phyloP scores from a whole-genome alignment of 208 protist species.

The Leishmania arabica region DNA sequence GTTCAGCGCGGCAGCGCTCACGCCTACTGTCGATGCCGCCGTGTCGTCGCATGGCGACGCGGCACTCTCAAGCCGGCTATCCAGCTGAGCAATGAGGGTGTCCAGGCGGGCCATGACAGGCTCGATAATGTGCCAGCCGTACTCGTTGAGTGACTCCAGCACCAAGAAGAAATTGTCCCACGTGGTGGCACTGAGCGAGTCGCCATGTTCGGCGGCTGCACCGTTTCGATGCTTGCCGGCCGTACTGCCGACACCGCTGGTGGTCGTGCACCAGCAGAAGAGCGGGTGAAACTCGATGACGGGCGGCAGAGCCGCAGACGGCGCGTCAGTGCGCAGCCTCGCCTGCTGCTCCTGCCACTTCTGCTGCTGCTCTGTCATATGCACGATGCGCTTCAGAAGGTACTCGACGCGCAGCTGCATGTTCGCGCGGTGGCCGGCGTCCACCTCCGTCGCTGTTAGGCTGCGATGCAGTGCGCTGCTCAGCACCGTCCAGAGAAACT shows the following conservation, averaged over 20 bases:
- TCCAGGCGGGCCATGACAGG: constrained; percentile 77
- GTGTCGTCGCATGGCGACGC: neutral
- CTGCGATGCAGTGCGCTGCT: constrained; percentile 48
- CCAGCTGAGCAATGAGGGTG: constrained; percentile 45
- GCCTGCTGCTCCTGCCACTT: neutral
- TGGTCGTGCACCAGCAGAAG: constrained; percentile 8
- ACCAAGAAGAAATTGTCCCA: constrained; percentile 86
- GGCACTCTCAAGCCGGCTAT: constrained; percentile 14
- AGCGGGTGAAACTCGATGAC: constrained; percentile 16
- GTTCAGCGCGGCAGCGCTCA: constrained; percentile 36
- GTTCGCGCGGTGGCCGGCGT: constrained; percentile 66
- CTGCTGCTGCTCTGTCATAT: constrained; percentile 41
- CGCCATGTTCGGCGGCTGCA: neutral
- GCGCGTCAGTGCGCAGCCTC: neutral
- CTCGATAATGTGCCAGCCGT: constrained; percentile 82
- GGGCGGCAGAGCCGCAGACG: neutral
- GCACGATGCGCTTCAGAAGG: constrained; percentile 85
- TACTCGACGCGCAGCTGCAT: constrained; percentile 80
- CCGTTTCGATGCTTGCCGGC: neutral
- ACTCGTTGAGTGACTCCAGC: constrained; percentile 83
- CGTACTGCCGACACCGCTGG: neutral
- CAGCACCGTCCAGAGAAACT: constrained; percentile 68
- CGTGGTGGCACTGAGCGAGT: constrained; percentile 18
- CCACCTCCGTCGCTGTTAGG: constrained; percentile 36
- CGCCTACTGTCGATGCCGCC: neutral